A percentile compares a stretch with the other conserved stretches of the same genome.
These are phyloP conservation scores for Podospora australis DNA, from an alignment of 495 filamentous ascomycete genomes.

Conservation along the genomic window DNA sequence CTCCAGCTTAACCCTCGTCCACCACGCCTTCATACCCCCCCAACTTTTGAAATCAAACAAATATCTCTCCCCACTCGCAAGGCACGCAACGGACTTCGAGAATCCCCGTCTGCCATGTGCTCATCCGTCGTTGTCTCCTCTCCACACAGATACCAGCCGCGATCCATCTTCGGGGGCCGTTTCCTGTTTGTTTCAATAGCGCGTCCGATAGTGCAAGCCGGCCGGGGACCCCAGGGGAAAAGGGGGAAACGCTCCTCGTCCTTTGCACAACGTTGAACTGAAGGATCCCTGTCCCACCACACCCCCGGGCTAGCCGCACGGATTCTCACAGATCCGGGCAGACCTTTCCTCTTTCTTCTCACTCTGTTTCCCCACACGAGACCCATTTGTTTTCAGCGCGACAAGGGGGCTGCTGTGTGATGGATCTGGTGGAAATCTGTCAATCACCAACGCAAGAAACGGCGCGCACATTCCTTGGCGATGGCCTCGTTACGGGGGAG, in stretches of 20 bases:
- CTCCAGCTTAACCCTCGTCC: not conserved
- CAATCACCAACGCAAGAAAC: too few relatives aligned
- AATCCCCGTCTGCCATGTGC: slow-evolving; percentile 6
- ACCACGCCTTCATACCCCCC: not conserved
- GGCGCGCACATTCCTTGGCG: too few relatives aligned
- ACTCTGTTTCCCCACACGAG: not conserved
- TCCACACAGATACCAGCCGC: slow-evolving; percentile 3
- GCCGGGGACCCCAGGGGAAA: not conserved
- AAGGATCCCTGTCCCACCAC: not conserved
- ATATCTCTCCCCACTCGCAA: not conserved
- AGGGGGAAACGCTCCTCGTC: too few relatives aligned
- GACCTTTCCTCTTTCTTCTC: not conserved
- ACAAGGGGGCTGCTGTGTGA: not conserved
- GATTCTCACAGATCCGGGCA: not conserved
- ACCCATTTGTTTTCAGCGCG: slow-evolving; percentile 3
- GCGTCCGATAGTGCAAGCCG: not conserved
- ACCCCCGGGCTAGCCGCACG: not conserved
- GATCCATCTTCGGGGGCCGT: not conserved
- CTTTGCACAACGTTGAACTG: not conserved
- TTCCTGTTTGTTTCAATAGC: slow-evolving; percentile 2
- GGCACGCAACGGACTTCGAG: not conserved
- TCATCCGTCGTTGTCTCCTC: not conserved
- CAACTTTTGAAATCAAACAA: not conserved
- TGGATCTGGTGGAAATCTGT: not conserved
- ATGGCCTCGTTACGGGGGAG: too few relatives aligned